Evolutionary conservation across 768 basidiomycete genomes (phyloP), one percentile per base, ranked within the genome.

Genomic region (Gyrodon lividus): DNA sequence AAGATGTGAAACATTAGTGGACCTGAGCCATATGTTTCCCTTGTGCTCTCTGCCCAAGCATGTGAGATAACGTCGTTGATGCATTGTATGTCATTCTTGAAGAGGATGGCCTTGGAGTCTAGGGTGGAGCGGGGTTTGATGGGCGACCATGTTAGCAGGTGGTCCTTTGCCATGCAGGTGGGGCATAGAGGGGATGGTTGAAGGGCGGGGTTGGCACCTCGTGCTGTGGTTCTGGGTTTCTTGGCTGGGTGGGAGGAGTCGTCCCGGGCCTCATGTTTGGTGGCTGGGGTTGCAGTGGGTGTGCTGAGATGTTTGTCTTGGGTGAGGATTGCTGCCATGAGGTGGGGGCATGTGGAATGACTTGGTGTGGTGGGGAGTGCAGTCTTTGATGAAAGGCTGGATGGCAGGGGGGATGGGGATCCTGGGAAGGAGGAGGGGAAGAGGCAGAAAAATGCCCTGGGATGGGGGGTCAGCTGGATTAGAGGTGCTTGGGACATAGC

Each of bases 391-490:
- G 6, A 51, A 31, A 9, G 33, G 13, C n/a, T 53, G 58, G 30
- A 59, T 51, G 20, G 4, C 24, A 26, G 30, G n/a, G n/a, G n/a
- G n/a, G n/a, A n/a, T n/a, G n/a, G n/a, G 16, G 30, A 62, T 58
- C 22, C 19, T 26, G 7, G 60, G 60, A n/a, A 62, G 50, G 16
- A 55, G 47, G 20, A 51, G 50, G 0, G 5, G 56, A 9, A 0
- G 45, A 33, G n/a, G n/a, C n/a, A 22, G 43, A 63, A n/a, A n/a
- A 7, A 17, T 40, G 0, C 65, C 61, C 2, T 60, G 33, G 0
- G 62, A 64, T 0, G 55, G 59, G 0, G 7, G 17, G 37, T 66
- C 62, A 20, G 64, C 64, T 17, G 62, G 64, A 44, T 66, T 66
- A 26, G 17, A 0, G 3, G 13, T 10, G 16, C 46, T 51, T 0